Conservation (phyloP, 495 filamentous ascomycete genomes). For the Hypoxylon cercidicola region DNA sequence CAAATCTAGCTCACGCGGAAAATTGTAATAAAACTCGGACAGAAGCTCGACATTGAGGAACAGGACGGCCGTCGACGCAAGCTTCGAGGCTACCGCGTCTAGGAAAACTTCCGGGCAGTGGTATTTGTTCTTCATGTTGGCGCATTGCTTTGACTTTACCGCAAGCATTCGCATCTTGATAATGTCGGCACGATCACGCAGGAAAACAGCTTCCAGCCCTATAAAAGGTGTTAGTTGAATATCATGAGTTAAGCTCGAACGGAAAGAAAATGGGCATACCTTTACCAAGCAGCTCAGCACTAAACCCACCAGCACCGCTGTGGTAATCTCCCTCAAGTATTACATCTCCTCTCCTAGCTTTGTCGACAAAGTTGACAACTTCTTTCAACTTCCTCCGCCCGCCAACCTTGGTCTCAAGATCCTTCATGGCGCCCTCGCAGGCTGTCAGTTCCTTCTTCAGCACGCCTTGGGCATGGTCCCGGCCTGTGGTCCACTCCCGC, state of each 20-base stretch:
- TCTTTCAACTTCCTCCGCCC: conserved; percentile 86
- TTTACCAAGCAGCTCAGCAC: conserved; percentile 78
- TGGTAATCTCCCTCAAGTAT: conserved; percentile 82
- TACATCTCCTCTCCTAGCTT: conserved; percentile 83
- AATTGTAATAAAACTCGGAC: conserved; percentile 96
- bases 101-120: conserved; percentile 97
- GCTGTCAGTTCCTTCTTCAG: conserved; percentile 85
- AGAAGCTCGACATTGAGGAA: conserved; percentile 98
- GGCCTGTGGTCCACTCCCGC: conserved; percentile 83
- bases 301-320: conserved; percentile 92
- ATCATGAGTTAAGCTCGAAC: not conserved
- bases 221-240: conserved; percentile 28
- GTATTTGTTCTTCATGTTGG: conserved; percentile 85
- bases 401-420: conserved; percentile 77
- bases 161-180: conserved; percentile 90
- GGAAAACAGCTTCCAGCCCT: conserved; percentile 94
- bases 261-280: conserved; percentile 61
- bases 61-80: conserved; percentile 91
- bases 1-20: conserved; percentile 90
- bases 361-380: conserved; percentile 91
- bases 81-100: conserved; percentile 94
- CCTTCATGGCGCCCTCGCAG: conserved; percentile 80
- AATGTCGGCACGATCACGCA: conserved; percentile 87
- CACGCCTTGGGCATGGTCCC: conserved; percentile 79
- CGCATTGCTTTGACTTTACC: conserved; percentile 87